Evolutionary conservation across 352 stramenopile genomes (phyloP).

Genomic region (Hyaloperonospora arabidopsidis): DNA sequence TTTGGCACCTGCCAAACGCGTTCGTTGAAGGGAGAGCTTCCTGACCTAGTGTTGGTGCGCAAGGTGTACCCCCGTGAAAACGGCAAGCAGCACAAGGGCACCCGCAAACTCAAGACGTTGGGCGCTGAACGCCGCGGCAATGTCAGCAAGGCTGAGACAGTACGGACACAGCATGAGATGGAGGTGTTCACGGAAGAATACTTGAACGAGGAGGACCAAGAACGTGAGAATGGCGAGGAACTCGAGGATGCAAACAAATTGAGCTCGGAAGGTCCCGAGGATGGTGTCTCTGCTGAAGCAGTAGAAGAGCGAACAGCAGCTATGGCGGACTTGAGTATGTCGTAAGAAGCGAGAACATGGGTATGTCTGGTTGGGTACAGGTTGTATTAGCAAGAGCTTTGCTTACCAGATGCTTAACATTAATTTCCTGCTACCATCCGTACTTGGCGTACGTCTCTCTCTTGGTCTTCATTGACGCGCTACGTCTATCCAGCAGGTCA

Average conservation of each 20-base stretch:
- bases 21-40: constrained; percentile 49
- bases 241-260: constrained; percentile 12
- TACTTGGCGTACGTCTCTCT: constrained; percentile 77
- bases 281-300: constrained; percentile 9
- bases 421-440: constrained; percentile 43
- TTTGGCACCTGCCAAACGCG: constrained; percentile 41
- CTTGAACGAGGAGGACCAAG: constrained; percentile 43
- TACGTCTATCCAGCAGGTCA: constrained; percentile 60
- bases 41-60: constrained; percentile 69
- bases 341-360: constrained; percentile 11
- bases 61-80: constrained; percentile 53
- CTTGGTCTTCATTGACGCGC: constrained; percentile 63
- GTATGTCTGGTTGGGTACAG: background rate
- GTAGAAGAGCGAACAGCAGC: constrained; percentile 23
- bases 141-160: constrained; percentile 47
- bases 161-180: constrained; percentile 47
- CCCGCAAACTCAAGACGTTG: constrained; percentile 44
- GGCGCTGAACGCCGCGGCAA: constrained; percentile 28
- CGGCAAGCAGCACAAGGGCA: constrained; percentile 29
- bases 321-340: constrained; percentile 23
- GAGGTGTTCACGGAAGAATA: constrained; percentile 57
- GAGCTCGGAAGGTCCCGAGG: constrained; percentile 7
- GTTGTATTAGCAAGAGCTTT: constrained; percentile 3
- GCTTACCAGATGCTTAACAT: constrained; percentile 1
- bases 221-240: constrained; percentile 19